Base-by-base conservation (phyloP, 345 rosid species). In the Aurinia saxatilis region DNA sequence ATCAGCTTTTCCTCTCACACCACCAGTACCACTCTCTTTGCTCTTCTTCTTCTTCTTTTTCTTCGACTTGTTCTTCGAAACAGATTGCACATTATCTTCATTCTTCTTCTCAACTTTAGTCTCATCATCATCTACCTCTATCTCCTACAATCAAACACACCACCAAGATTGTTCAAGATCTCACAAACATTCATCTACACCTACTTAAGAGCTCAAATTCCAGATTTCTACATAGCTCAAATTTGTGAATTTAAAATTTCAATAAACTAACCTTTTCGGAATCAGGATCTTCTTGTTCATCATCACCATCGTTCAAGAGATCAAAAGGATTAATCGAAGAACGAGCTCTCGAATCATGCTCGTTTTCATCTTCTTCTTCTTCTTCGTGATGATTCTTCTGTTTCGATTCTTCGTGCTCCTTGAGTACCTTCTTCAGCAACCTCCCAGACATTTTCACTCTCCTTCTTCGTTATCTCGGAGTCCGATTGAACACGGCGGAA, bases 11-110 rank as follows among this genome's bases (percentile, higher is more conserved):
- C 6, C 58, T 56, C 4, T 56, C 4, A 69, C 33, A 66, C 29
- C 70, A 40, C 77, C 45, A 33, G 67, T 53, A 51, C 50, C 57
- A 51, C 50, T 77, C 63, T 79, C 81, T 71, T 84, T 91, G 68
- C 50, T 50, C 67, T 75, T 87, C 82, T 85, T 90, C 79, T 85
- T 87, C 40, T 87, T 91, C 84, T 91, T 87, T 47, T 88, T 91
- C 91, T 81, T 90, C 17, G 84, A 71, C 77, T 82, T 91, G 51
- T 70, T 82, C 44, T 79, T 73, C 13, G 74, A 38, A 23, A 74
- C 14, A 0, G 9, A 38, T 31, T 54, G 63, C 23, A 38, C 50
- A 36, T 7, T 31, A 13, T 66, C 66, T 46, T 63, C 29, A 1
- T 63, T 35, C 60, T 69, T 65, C 60, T 64, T 69, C 70, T 70